These are phyloP conservation scores for Pseudogymnoascus sp. DNA, from an alignment of 2,329 filamentous ascomycete species.

Conservation along the genomic window DNA sequence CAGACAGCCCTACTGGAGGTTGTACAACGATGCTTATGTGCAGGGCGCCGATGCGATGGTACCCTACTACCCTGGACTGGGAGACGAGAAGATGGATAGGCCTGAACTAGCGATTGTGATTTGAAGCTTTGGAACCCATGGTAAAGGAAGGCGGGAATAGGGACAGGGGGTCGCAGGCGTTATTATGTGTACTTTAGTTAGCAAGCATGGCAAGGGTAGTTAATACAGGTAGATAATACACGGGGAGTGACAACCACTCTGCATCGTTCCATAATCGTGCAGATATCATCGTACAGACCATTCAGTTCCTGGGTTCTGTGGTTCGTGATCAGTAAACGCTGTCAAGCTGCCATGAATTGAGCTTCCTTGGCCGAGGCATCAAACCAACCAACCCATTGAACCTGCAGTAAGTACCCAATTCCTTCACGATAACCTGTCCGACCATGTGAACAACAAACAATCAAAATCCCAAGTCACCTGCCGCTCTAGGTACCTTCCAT, in stretches of 20 bases:
- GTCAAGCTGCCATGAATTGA: background rate
- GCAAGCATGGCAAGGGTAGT: slow-evolving; percentile 6
- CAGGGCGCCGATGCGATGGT: slow-evolving; percentile 90
- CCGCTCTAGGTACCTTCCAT: background rate
- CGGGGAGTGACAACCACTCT: background rate
- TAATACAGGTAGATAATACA: slow-evolving; percentile 8
- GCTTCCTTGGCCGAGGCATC: background rate
- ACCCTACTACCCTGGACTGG: slow-evolving; percentile 85
- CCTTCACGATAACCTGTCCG: background rate
- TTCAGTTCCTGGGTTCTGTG: background rate
- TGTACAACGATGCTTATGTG: slow-evolving; percentile 97
- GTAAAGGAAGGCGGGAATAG: background rate
- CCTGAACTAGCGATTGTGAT: slow-evolving; percentile 77
- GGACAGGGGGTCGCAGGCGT: background rate
- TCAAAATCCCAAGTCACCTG: background rate
- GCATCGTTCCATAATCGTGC: background rate
- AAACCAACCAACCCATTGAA: background rate
- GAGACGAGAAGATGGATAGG: slow-evolving; percentile 70
- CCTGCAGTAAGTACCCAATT: background rate
- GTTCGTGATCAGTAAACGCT: background rate
- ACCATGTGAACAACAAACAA: background rate
- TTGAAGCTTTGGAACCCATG: slow-evolving; percentile 33
- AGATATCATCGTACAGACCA: background rate
- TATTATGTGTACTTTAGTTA: slow-evolving; percentile 6
- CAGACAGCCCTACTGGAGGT: slow-evolving; percentile 84